Percentiles rank a stretch among this genome's conserved stretches.
Conservation (phyloP, 129 eudicot species). For the Saposhnikovia divaricata region DNA sequence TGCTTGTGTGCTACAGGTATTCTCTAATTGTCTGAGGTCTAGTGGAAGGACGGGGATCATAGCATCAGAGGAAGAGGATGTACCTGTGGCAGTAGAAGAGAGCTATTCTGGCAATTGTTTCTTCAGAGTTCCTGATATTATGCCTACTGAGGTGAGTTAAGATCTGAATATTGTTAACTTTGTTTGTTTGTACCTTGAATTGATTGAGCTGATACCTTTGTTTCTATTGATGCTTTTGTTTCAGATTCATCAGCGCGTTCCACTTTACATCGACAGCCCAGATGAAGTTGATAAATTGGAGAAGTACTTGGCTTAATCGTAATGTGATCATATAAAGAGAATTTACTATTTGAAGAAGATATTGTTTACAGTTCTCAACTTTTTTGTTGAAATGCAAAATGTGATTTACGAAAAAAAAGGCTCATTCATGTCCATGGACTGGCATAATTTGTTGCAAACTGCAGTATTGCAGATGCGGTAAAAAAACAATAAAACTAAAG, state of each 20-base stretch:
- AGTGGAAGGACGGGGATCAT: constrained; percentile 97
- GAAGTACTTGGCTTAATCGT: not conserved
- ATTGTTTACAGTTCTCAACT: too few species aligned
- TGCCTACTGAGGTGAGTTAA: too few species aligned
- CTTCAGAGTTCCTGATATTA: too few species aligned
- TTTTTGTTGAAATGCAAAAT: too few species aligned
- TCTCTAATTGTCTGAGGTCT: constrained; percentile 78
- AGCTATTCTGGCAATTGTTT: constrained; percentile 99
- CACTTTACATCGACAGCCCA: constrained; percentile 74
- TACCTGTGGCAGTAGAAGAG: constrained; percentile 97
- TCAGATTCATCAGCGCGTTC: constrained; percentile 97
- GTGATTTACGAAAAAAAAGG: not conserved
- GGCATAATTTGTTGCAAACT: not conserved
- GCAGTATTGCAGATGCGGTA: not conserved
- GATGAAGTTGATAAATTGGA: constrained; percentile 93
- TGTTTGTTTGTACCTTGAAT: not conserved
- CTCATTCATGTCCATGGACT: not conserved
- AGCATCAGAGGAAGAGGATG: constrained; percentile 98
- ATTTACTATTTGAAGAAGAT: too few species aligned
- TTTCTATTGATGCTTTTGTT: constrained; percentile 1
- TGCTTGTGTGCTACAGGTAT: constrained; percentile 41
- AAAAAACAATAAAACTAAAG: not conserved
- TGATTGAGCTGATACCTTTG: not conserved
- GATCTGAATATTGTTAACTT: not conserved
- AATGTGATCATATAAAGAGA: too few species aligned